Conservation (phyloP, 2,329 filamentous ascomycete genomes). For the Berkeleyomyces rouxiae region DNA sequence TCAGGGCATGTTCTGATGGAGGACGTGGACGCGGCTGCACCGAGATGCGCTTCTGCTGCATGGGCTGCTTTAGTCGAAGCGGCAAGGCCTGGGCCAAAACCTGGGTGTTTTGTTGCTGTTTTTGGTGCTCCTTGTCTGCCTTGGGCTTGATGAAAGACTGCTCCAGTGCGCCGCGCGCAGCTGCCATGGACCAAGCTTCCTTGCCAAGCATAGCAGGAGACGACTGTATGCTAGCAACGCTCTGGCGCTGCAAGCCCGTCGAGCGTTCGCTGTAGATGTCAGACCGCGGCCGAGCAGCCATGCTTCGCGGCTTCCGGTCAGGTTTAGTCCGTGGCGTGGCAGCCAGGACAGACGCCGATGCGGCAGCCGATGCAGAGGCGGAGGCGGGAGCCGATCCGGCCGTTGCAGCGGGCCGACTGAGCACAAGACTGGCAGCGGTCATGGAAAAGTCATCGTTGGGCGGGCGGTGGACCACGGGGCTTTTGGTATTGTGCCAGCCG, state of each 20-base stretch:
- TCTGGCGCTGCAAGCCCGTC: not conserved
- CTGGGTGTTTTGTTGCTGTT: not conserved
- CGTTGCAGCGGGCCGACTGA: not conserved
- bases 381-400: not conserved
- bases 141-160: conserved; percentile 5
- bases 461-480: conserved; percentile 35
- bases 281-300: not conserved
- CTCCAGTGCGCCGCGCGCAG: conserved; percentile 5
- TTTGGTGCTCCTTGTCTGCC: not conserved
- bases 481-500: conserved; percentile 45
- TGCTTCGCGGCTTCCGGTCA: not conserved
- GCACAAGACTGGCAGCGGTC: conserved; percentile 20
- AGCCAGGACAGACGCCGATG: not conserved
- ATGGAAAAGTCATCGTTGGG: conserved; percentile 34
- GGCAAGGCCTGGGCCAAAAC: not conserved
- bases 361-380: not conserved
- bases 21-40: not conserved
- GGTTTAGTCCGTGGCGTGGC: not conserved
- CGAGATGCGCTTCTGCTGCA: conserved; percentile 1
- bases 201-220: not conserved
- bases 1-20: conserved; percentile 47
- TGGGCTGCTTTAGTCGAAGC: not conserved
- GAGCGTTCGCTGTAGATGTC: not conserved
- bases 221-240: not conserved
- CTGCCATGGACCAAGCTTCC: conserved; percentile 1